Percentiles rank a stretch among this genome's conserved stretches.
These are phyloP conservation scores for Tillandsia fasciculata DNA, from an alignment of 176 grass and related monocot genomes.

Conservation along the genomic window DNA sequence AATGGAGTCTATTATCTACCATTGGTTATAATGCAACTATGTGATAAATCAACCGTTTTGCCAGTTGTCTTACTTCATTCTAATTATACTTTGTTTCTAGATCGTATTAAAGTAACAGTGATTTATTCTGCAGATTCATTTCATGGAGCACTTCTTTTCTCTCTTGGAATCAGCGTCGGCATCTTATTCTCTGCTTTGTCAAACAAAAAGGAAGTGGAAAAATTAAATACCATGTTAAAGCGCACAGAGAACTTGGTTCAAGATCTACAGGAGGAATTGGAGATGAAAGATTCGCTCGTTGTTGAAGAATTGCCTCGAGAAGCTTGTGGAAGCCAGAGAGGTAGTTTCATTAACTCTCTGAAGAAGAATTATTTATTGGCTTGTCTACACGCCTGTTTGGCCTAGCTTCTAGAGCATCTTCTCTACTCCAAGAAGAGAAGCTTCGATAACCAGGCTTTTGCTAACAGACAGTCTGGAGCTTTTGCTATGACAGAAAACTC, in stretches of 20 bases:
- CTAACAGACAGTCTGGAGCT: no score
- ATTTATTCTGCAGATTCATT: slow-evolving; percentile 42
- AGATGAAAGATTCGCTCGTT: slow-evolving; percentile 78
- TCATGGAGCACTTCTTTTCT: slow-evolving; percentile 45
- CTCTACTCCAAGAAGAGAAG: no score
- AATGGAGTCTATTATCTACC: not conserved
- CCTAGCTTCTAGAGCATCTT: no score
- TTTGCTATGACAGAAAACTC: not conserved
- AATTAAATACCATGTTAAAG: slow-evolving; percentile 50
- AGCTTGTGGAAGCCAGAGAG: slow-evolving; percentile 17
- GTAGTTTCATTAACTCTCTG: slow-evolving; percentile 9
- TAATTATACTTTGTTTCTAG: slow-evolving; percentile 7
- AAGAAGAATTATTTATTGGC: no score
- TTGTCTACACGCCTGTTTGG: no score
- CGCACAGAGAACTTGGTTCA: slow-evolving; percentile 74
- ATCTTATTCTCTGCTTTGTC: slow-evolving; percentile 52
- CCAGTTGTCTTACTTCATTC: not conserved
- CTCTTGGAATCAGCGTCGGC: slow-evolving; percentile 55
- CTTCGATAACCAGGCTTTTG: no score
- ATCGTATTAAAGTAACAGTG: slow-evolving; percentile 12
- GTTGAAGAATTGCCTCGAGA: slow-evolving; percentile 68
- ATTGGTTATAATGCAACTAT: slow-evolving; percentile 8
- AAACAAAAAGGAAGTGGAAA: slow-evolving; percentile 66
- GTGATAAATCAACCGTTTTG: slow-evolving; percentile 3
- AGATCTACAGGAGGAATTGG: slow-evolving; percentile 93